Evolutionary conservation across 1,284 basidiomycete species (phyloP).

Genomic region (Sporisorium iseilematis-ciliati): DNA sequence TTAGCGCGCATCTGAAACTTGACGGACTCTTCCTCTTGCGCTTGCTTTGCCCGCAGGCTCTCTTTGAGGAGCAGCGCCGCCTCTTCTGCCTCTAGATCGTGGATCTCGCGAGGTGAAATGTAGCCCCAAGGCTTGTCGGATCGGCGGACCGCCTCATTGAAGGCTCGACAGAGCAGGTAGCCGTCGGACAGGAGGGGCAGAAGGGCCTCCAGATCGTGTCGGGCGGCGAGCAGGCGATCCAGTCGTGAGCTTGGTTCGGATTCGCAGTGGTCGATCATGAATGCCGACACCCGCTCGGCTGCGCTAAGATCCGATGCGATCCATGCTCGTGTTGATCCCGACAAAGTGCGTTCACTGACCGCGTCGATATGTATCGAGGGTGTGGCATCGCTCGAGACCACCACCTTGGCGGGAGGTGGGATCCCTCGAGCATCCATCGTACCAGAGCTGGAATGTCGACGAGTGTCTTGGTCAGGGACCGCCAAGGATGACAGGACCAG

Average conservation of each 20-base stretch:
- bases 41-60: constrained; percentile 54
- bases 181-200: constrained; percentile 72
- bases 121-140: constrained; percentile 89
- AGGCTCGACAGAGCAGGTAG: constrained; percentile 81
- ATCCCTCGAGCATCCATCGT: background rate
- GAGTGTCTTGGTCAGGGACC: background rate
- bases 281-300: constrained; percentile 16
- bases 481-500: constrained; percentile 20
- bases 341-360: background rate
- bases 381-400: background rate
- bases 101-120: constrained; percentile 80
- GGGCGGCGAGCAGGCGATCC: constrained; percentile 9
- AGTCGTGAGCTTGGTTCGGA: constrained; percentile 6
- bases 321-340: background rate
- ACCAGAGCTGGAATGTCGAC: constrained; percentile 9
- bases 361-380: constrained; percentile 12
- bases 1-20: constrained; percentile 38
- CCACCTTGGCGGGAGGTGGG: background rate
- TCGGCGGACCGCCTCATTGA: constrained; percentile 81
- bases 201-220: constrained; percentile 12
- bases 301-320: background rate
- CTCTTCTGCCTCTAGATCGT: constrained; percentile 70
- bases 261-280: constrained; percentile 39
- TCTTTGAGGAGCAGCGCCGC: constrained; percentile 70
- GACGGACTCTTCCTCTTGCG: constrained; percentile 70